A percentile compares a stretch with the other conserved stretches of the same genome.
Conservation (phyloP, 225 moss, liverwort and hornwort genomes). For the Straminergon stramineum region DNA sequence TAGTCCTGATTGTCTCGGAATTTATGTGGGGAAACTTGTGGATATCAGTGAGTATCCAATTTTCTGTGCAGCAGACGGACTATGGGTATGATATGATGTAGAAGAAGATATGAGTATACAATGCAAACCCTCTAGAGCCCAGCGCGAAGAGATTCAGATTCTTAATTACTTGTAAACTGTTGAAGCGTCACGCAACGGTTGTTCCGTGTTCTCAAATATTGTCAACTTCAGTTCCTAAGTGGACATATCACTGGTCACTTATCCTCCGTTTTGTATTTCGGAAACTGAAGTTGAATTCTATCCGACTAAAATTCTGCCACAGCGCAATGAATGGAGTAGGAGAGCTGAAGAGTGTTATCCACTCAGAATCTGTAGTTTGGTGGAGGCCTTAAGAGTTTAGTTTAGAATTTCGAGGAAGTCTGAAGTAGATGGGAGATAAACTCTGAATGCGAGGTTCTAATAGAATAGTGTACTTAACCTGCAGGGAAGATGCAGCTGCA, state of each 20-base stretch:
- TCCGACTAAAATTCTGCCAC: background rate
- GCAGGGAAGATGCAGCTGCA: slow-evolving; percentile 50
- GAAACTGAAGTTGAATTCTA: background rate
- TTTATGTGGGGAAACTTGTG: background rate
- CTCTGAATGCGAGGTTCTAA: background rate
- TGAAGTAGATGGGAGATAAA: background rate
- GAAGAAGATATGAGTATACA: background rate
- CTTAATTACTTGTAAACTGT: background rate
- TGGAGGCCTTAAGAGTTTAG: background rate
- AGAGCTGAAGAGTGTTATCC: background rate
- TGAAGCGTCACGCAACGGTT: background rate
- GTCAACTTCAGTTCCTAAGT: background rate
- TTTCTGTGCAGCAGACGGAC: background rate
- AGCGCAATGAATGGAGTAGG: background rate
- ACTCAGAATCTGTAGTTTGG: background rate
- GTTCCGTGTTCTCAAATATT: background rate
- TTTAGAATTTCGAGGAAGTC: background rate
- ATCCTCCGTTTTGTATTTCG: background rate
- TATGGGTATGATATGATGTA: background rate
- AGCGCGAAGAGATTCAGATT: background rate
- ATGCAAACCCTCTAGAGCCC: background rate
- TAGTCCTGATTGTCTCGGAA: background rate
- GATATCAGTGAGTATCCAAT: background rate
- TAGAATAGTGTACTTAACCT: background rate
- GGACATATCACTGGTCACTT: background rate